A percentile compares a stretch with the other conserved stretches of the same genome.
Evolutionary conservation across 352 stramenopile species (phyloP).

Genomic region (Phytophthora ramorum): DNA sequence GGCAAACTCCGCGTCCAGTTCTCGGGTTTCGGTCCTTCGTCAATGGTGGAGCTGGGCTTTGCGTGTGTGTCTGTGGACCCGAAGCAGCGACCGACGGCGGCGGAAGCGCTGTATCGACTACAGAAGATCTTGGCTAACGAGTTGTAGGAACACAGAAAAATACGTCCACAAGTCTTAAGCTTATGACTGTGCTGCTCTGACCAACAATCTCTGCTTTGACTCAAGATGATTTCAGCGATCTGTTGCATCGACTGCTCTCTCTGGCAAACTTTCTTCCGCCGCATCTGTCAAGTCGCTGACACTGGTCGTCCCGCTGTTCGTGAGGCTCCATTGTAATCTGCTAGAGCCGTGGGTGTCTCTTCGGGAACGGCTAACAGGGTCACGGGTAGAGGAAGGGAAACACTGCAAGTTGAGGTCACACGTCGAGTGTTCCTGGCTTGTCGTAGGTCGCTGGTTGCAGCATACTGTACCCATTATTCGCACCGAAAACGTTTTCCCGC

Average conservation of each 20-base stretch:
- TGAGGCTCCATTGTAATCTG: too few relatives aligned
- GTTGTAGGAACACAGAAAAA: constrained; percentile 1
- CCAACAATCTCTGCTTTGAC: too few relatives aligned
- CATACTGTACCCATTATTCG: background rate
- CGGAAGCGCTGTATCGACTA: constrained; percentile 40
- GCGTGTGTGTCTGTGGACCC: constrained; percentile 44
- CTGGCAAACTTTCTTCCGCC: too few relatives aligned
- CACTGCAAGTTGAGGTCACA: background rate
- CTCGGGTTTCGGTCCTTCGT: constrained; percentile 13
- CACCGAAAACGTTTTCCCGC: background rate
- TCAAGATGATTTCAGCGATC: too few relatives aligned
- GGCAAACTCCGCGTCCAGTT: constrained; percentile 43
- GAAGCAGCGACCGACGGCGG: constrained; percentile 32
- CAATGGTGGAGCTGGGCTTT: constrained; percentile 31
- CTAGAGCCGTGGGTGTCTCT: too few relatives aligned
- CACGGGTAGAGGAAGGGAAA: background rate
- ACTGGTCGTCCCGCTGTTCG: too few relatives aligned
- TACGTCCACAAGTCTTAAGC: background rate
- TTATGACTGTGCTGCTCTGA: too few relatives aligned
- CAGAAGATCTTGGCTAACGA: constrained; percentile 29
- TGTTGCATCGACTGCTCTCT: too few relatives aligned
- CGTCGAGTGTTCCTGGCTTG: too few relatives aligned
- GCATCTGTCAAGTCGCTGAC: too few relatives aligned
- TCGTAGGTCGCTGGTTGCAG: too few relatives aligned
- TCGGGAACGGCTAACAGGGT: too few relatives aligned